Conservation (phyloP, 176 grass and related monocot genomes). For the Oryza brachyantha region DNA sequence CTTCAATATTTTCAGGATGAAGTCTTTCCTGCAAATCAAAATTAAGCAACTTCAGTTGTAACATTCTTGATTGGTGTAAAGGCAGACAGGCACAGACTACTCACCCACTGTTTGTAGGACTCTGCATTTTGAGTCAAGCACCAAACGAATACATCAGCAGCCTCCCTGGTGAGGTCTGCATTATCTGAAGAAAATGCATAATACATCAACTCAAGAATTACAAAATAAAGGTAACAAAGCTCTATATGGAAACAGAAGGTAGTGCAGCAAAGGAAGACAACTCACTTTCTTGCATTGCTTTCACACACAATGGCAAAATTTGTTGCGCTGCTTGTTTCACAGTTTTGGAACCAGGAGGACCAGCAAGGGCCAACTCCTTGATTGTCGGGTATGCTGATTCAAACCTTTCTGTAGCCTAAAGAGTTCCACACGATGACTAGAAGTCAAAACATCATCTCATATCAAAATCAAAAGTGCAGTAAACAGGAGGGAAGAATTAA, state of each 20-base stretch:
- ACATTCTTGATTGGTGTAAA: not conserved
- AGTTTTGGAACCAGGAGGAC: constrained; percentile 73
- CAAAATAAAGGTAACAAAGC: not conserved
- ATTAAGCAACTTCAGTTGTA: constrained; percentile 1
- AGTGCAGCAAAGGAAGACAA: not conserved
- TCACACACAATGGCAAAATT: constrained; percentile 64
- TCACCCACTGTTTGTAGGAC: constrained; percentile 89
- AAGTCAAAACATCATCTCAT: not conserved
- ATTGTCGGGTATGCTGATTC: constrained; percentile 76
- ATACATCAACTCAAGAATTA: not conserved
- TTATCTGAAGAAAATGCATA: constrained; percentile 63
- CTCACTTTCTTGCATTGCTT: constrained; percentile 96
- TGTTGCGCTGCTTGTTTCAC: constrained; percentile 91
- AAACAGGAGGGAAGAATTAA: not conserved
- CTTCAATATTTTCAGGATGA: constrained; percentile 61
- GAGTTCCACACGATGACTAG: constrained; percentile 1
- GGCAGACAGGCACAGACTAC: constrained; percentile 20
- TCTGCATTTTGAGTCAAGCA: constrained; percentile 83
- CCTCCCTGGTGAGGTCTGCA: constrained; percentile 67
- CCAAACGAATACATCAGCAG: constrained; percentile 73
- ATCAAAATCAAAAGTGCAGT: not conserved
- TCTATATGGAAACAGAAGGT: not conserved
- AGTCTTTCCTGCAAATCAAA: constrained; percentile 56
- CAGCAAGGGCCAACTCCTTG: constrained; percentile 84
- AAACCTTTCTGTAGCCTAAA: constrained; percentile 95